Evolutionary conservation across 169 alveolate genomes (phyloP).

Genomic region (Cystoisospora suis): DNA sequence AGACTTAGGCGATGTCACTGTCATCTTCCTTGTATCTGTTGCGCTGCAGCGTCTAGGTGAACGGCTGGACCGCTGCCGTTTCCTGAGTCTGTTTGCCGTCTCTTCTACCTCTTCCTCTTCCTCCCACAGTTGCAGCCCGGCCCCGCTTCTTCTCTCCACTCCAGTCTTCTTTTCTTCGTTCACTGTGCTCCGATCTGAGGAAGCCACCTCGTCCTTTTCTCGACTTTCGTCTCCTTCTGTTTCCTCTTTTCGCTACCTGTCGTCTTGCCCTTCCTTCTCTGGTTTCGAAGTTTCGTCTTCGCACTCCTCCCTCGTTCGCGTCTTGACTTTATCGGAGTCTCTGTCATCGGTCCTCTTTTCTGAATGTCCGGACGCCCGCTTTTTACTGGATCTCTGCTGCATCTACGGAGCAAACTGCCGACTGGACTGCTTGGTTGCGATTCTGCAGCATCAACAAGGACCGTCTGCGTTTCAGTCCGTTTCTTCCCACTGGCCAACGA

Average conservation of each 20-base stretch:
- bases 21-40: not conserved
- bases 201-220: not conserved
- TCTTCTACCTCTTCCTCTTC: not conserved
- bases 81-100: not conserved
- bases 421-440: not conserved
- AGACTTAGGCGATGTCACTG: too few species aligned
- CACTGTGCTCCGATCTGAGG: too few species aligned
- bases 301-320: too few species aligned
- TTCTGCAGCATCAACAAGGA: not conserved
- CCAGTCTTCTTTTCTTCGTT: too few species aligned
- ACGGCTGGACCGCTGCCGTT: not conserved
- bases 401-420: not conserved
- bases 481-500: not conserved
- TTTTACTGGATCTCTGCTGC: not conserved
- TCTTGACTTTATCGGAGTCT: too few species aligned
- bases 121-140: too few species aligned
- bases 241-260: not conserved
- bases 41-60: not conserved
- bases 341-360: too few species aligned
- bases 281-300: not conserved
- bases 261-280: slow-evolving; percentile 5
- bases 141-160: not conserved
- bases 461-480: not conserved
- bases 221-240: not conserved
- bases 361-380: not conserved